Evolutionary conservation across 2,329 filamentous ascomycete genomes (phyloP), one percentile per base, ranked within the genome.

Genomic region (Paraphaeosphaeria minitans): DNA sequence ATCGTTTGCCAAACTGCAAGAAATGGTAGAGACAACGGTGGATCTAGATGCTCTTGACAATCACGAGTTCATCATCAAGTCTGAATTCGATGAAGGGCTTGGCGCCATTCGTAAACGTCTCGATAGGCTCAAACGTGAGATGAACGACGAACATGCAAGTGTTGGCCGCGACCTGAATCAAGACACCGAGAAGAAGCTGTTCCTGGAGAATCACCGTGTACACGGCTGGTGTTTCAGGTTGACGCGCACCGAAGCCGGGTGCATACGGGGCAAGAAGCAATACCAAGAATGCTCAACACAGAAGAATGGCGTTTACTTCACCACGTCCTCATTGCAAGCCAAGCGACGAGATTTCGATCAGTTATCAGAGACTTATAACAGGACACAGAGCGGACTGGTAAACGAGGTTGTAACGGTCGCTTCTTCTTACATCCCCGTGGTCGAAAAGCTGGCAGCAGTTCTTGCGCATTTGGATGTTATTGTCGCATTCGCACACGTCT

Each of bases 241-340:
- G 21, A 99, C 95, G 3, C 85, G 95, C 58, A 94, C 82, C 55
- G 95, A 99, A 80, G 92, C 95, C 1, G 89, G 90, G 16, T 96
- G 92, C 69, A 99, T 99, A 68, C 89, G 95, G 61, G 96, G 96
- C 78, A 96, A 95, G 73, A 88, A 87, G 59, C 84, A 88, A 51
- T 99, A 98, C 70, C 90, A 94, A 70, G 95, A 99, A 77, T 96
- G 93, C 75, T 96, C 93, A 0, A 99, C 96, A 0, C 95, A 98
- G 79, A 99, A 99, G 84, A 99, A 97, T 75, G 95, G 95, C 45
- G 95, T 98, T 56, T 99, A 95, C 80, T 99, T 99, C 77, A 98
- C 95, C 1, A 99, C 95, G 3, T 88, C 87, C 55, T 87, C 85
- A 33, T 83, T 99, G 68, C 89, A 93, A 71, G 84, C 87, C 27